Conservation (phyloP, 345 rosid species). For the Odontarrhena argentea region DNA sequence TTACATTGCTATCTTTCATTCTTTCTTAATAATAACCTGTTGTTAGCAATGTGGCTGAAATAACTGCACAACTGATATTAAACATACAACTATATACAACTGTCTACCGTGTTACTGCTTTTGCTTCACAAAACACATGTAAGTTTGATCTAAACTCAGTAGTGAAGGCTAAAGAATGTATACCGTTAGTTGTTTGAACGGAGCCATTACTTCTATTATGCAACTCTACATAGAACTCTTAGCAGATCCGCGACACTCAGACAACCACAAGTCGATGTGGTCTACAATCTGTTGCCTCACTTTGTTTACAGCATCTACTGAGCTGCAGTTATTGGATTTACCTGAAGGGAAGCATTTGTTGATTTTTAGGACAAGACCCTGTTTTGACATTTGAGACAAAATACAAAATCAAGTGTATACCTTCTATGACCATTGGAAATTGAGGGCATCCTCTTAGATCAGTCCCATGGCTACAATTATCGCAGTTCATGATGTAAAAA, state of each 20-base stretch:
- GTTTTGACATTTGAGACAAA: slow-evolving; percentile 3
- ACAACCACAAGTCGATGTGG: slow-evolving; percentile 78
- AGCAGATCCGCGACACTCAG: slow-evolving; percentile 53
- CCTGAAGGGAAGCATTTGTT: slow-evolving; percentile 46
- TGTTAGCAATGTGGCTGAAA: neutral
- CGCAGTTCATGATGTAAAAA: slow-evolving; percentile 62
- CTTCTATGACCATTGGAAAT: slow-evolving; percentile 68
- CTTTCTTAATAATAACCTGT: no score
- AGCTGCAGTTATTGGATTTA: slow-evolving; percentile 65
- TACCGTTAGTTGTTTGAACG: neutral
- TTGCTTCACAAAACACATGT: slow-evolving; percentile 2
- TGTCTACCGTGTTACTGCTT: neutral
- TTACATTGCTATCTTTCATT: neutral
- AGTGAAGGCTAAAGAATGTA: neutral
- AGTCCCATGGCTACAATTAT: slow-evolving; percentile 90
- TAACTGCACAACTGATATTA: neutral
- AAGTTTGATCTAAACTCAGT: neutral
- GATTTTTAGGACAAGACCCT: neutral
- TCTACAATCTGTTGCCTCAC: slow-evolving; percentile 71
- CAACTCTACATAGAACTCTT: slow-evolving; percentile 18
- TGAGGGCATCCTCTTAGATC: slow-evolving; percentile 95
- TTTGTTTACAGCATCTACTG: slow-evolving; percentile 69
- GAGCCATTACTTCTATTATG: neutral
- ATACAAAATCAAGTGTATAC: slow-evolving; percentile 39
- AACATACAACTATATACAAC: neutral